These are phyloP conservation scores for Neurospora sp. DNA, from an alignment of 2,329 filamentous ascomycete genomes.

Conservation along the genomic window DNA sequence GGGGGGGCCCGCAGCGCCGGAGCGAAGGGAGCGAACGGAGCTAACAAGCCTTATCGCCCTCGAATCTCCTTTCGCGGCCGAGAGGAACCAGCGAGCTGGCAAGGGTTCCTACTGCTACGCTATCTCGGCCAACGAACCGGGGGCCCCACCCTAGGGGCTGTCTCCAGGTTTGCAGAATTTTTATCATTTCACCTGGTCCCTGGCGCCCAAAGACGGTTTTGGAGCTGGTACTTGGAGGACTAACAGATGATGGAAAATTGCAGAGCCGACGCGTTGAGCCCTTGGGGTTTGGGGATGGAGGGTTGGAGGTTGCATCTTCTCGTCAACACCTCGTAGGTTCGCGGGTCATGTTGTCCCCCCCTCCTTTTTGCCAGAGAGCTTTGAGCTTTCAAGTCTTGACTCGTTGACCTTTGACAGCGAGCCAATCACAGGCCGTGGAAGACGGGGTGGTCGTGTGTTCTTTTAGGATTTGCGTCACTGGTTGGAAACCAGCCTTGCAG, in stretches of 20 bases:
- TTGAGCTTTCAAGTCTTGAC: background rate
- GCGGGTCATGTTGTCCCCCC: background rate
- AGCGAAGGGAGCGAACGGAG: constrained; percentile 7
- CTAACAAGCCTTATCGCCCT: constrained; percentile 17
- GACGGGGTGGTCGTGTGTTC: background rate
- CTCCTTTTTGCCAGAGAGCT: background rate
- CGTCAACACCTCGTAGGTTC: background rate
- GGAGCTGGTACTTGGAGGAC: background rate
- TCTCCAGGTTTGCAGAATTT: constrained; percentile 20
- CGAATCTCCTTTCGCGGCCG: constrained; percentile 19
- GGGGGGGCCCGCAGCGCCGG: background rate
- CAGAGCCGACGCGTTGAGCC: background rate
- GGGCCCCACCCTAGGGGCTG: constrained; percentile 12
- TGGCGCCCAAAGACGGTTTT: constrained; percentile 9
- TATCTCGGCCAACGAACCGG: constrained; percentile 8
- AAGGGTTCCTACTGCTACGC: background rate
- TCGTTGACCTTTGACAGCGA: background rate
- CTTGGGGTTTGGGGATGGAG: background rate
- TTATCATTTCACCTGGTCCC: constrained; percentile 9
- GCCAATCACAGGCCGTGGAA: background rate
- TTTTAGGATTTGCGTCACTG: constrained; percentile 5
- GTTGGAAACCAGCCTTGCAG: constrained; percentile 2
- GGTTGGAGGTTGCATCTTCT: background rate
- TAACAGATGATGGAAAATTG: background rate
- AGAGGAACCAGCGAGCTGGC: constrained; percentile 6